Percentiles rank a stretch among this genome's conserved stretches.
phyloP scores from a whole-genome alignment of 768 basidiomycete species.

The Sistotremastrum niveocremeum region DNA sequence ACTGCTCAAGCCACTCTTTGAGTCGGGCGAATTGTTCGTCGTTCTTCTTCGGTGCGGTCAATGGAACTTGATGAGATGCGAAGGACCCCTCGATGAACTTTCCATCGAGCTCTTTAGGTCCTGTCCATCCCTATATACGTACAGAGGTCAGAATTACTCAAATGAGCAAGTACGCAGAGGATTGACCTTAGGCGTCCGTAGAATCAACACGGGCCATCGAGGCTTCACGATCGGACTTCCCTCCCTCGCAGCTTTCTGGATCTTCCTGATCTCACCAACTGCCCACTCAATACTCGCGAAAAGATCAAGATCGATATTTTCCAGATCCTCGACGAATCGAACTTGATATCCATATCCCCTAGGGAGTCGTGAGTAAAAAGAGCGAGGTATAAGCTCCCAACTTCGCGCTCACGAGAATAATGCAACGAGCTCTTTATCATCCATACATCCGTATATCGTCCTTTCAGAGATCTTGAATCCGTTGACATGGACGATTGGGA shows the following conservation, averaged over 20 bases:
- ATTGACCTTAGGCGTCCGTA: conserved; percentile 67
- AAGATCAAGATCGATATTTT: conserved; percentile 61
- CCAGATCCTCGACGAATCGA: conserved; percentile 59
- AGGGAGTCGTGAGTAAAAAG: not conserved
- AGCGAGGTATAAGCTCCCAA: not conserved
- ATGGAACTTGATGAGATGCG: conserved; percentile 80
- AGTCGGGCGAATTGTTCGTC: conserved; percentile 48
- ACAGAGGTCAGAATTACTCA: too few species aligned
- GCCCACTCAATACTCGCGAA: conserved; percentile 80
- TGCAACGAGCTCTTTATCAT: conserved; percentile 64
- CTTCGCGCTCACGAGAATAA: conserved; percentile 47
- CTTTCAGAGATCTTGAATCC: conserved; percentile 87
- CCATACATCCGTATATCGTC: conserved; percentile 85
- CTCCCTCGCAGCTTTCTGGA: conserved; percentile 65
- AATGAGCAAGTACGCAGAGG: not conserved
- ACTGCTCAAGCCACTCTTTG: conserved; percentile 61
- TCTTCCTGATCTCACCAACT: conserved; percentile 52
- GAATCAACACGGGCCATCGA: conserved; percentile 79
- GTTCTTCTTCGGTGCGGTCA: conserved; percentile 55
- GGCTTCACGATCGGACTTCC: conserved; percentile 75
- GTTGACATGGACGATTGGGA: conserved; percentile 84
- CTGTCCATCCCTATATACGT: conserved; percentile 37
- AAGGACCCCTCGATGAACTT: conserved; percentile 72
- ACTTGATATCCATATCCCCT: conserved; percentile 85
- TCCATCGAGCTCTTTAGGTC: conserved; percentile 53